Evolutionary conservation across 2,329 filamentous ascomycete species (phyloP).

Genomic region (Drechslerella coelobrocha): DNA sequence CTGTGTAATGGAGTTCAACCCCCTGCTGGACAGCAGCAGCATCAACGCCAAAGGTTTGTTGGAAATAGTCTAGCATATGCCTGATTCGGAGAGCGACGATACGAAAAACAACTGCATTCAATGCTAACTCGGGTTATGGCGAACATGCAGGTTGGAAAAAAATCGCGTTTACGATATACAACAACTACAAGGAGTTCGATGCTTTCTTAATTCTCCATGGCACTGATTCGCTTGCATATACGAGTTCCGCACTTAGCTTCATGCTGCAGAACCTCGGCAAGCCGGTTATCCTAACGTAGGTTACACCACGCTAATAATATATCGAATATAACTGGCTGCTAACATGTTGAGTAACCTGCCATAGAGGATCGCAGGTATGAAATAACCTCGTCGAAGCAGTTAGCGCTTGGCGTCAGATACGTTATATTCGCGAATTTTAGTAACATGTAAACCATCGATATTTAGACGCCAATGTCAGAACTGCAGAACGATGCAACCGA

Average conservation of each 20-base stretch:
- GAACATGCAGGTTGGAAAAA: slow-evolving; percentile 73
- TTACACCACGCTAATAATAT: slow-evolving; percentile 6
- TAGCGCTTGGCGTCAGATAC: background rate
- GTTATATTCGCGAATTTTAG: background rate
- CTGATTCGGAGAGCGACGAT: background rate
- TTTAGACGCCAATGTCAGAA: slow-evolving; percentile 84
- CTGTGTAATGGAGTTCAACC: slow-evolving; percentile 81
- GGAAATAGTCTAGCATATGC: background rate
- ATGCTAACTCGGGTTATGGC: background rate
- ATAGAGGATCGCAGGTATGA: slow-evolving; percentile 45
- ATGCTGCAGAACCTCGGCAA: slow-evolving; percentile 92
- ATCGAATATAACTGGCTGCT: slow-evolving; percentile 54
- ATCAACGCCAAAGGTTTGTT: slow-evolving; percentile 83
- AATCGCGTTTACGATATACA: slow-evolving; percentile 76
- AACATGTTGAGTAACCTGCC: slow-evolving; percentile 7
- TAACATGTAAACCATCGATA: slow-evolving; percentile 60
- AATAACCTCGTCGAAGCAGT: background rate
- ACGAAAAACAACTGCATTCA: background rate
- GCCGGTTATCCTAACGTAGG: slow-evolving; percentile 78
- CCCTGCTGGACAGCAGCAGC: slow-evolving; percentile 85
- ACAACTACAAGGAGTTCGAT: slow-evolving; percentile 88
- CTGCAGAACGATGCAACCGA: slow-evolving; percentile 90
- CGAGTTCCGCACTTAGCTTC: slow-evolving; percentile 87
- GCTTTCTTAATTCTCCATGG: slow-evolving; percentile 91
- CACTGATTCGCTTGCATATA: slow-evolving; percentile 88